phyloP scores from a whole-genome alignment of 139 green algal genomes.

The Chlamydomonas asymmetrica region DNA sequence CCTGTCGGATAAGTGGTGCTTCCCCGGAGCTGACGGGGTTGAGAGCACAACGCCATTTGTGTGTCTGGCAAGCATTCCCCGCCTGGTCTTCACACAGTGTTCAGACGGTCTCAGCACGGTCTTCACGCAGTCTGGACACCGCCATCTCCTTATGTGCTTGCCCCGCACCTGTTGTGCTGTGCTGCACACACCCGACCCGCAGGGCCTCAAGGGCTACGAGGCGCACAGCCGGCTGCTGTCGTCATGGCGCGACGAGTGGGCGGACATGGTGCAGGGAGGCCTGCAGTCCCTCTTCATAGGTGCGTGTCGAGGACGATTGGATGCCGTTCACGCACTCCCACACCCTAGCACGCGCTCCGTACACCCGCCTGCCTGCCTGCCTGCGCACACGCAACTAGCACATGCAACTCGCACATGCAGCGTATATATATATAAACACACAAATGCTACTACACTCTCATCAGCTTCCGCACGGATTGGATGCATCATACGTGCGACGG shows the following conservation, averaged over 20 bases:
- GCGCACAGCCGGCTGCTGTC: constrained; percentile 51
- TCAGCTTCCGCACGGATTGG: too few species aligned
- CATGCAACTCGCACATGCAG: too few species aligned
- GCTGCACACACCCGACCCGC: neutral
- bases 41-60: neutral
- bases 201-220: constrained; percentile 63
- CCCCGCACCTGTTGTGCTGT: neutral
- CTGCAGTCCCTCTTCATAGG: constrained; percentile 67
- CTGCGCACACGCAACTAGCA: too few species aligned
- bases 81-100: neutral
- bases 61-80: neutral
- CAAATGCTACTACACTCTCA: too few species aligned
- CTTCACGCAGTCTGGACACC: neutral
- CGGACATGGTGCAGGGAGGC: constrained; percentile 67
- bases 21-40: too few species aligned
- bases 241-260: constrained; percentile 60
- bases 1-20: neutral
- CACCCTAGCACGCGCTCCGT: too few species aligned
- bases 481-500: too few species aligned
- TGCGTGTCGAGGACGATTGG: too few species aligned
- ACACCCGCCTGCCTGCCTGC: too few species aligned
- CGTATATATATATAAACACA: too few species aligned
- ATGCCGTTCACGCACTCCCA: constrained; percentile 37
- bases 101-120: neutral
- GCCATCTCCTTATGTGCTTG: neutral